Conservation (phyloP, 495 filamentous ascomycete species). For the Xylaria castorea region DNA sequence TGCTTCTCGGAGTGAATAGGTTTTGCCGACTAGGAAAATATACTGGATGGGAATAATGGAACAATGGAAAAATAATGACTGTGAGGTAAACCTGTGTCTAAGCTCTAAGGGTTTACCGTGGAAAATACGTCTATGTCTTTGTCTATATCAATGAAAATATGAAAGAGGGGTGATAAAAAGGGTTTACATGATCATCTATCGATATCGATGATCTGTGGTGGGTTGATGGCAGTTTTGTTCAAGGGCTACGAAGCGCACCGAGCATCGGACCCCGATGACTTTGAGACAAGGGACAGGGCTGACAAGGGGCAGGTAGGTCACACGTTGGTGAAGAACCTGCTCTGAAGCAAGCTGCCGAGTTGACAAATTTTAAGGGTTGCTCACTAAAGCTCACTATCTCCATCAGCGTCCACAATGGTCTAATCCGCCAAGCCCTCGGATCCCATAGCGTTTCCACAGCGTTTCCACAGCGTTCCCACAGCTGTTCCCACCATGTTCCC, state of each 20-base stretch:
- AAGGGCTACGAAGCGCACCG: background rate
- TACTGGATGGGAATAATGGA: background rate
- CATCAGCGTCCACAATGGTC: background rate
- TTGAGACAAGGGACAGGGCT: conserved; percentile 22
- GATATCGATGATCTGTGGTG: conserved; percentile 7
- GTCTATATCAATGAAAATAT: conserved; percentile 4
- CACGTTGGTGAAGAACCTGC: conserved; percentile 24
- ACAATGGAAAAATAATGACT: background rate
- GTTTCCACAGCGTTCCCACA: background rate
- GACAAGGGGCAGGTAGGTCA: conserved; percentile 13
- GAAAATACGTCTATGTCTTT: conserved; percentile 10
- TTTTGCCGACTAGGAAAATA: background rate
- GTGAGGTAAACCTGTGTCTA: background rate
- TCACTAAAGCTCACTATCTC: conserved; percentile 13
- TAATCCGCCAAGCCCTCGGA: background rate
- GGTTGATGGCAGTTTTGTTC: background rate
- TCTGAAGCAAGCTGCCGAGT: conserved; percentile 8
- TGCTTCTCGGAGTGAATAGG: background rate
- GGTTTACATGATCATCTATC: conserved; percentile 8
- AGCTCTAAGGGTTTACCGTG: background rate
- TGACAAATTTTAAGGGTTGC: conserved; percentile 26
- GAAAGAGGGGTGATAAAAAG: conserved; percentile 8
- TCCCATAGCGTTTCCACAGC: conserved; percentile 7
- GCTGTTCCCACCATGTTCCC: background rate
- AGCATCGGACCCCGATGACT: conserved; percentile 17